Percentiles rank a stretch among this genome's conserved stretches.
phyloP scores from a whole-genome alignment of 306 rosid species.

The Cajanus cajan region DNA sequence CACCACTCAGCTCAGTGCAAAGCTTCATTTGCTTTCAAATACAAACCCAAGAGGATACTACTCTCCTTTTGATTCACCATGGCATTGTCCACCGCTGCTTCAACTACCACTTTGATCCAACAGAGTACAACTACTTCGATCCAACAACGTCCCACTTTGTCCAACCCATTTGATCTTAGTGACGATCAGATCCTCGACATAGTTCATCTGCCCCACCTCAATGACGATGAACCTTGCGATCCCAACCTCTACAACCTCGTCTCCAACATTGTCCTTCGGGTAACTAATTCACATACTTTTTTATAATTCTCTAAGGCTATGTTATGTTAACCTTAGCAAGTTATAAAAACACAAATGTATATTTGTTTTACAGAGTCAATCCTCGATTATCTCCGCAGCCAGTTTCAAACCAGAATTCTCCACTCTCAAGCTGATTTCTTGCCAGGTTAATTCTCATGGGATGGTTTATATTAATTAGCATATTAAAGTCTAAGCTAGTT shows the following conservation, averaged over 20 bases:
- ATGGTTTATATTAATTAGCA: background rate
- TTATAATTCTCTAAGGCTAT: background rate
- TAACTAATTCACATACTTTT: background rate
- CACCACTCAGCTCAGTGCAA: background rate
- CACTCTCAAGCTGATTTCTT: constrained; percentile 38
- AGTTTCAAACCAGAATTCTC: constrained; percentile 29
- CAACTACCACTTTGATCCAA: background rate
- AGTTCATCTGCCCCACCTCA: constrained; percentile 33
- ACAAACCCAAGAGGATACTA: background rate
- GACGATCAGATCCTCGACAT: constrained; percentile 36
- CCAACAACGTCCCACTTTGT: background rate
- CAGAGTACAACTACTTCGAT: background rate
- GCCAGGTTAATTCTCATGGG: constrained; percentile 29
- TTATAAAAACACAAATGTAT: too few relatives aligned
- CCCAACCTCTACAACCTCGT: constrained; percentile 23
- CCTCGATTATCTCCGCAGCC: background rate
- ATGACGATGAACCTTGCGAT: constrained; percentile 34
- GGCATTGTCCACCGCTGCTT: constrained; percentile 19
- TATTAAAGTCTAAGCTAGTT: background rate
- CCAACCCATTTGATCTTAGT: constrained; percentile 25
- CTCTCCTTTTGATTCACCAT: constrained; percentile 11
- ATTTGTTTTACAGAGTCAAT: constrained; percentile 17
- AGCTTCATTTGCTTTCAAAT: background rate
- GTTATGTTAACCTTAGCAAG: too few relatives aligned
- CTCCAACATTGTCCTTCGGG: constrained; percentile 35